Conservation (phyloP, 129 eudicot genomes). For the Gnaphalium uliginosum region DNA sequence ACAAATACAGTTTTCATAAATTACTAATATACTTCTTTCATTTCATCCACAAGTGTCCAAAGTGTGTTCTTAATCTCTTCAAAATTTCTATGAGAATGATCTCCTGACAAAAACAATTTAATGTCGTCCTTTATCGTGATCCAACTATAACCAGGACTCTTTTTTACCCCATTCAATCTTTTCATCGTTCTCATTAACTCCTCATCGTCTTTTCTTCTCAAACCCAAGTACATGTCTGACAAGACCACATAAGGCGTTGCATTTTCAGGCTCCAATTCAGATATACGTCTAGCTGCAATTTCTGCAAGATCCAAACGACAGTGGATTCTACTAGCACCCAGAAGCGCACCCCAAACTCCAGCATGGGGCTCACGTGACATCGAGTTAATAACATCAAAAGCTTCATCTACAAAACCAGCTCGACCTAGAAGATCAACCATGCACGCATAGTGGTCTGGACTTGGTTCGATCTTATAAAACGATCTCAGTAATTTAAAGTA, state of each 20-base stretch:
- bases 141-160: conserved; percentile 81
- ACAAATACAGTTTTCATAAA: background rate
- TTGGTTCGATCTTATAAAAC: conserved; percentile 48
- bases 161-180: conserved; percentile 53
- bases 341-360: conserved; percentile 96
- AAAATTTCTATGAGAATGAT: conserved; percentile 42
- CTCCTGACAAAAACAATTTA: conserved; percentile 54
- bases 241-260: conserved; percentile 75
- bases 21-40: conserved; percentile 29
- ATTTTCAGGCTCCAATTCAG: conserved; percentile 65
- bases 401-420: conserved; percentile 73
- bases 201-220: conserved; percentile 42
- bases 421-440: conserved; percentile 88
- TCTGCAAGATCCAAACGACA: conserved; percentile 63
- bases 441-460: conserved; percentile 76
- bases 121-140: conserved; percentile 43
- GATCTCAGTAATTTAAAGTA: conserved; percentile 60
- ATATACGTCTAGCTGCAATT: conserved; percentile 54
- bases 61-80: conserved; percentile 38
- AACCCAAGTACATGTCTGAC: conserved; percentile 53
- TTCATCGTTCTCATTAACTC: conserved; percentile 50
- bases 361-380: conserved; percentile 67
- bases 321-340: conserved; percentile 63
- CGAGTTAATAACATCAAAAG: conserved; percentile 46
- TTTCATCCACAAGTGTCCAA: conserved; percentile 35